Evolutionary conservation across 768 basidiomycete species (phyloP).

Genomic region (Lyophyllum semitale): DNA sequence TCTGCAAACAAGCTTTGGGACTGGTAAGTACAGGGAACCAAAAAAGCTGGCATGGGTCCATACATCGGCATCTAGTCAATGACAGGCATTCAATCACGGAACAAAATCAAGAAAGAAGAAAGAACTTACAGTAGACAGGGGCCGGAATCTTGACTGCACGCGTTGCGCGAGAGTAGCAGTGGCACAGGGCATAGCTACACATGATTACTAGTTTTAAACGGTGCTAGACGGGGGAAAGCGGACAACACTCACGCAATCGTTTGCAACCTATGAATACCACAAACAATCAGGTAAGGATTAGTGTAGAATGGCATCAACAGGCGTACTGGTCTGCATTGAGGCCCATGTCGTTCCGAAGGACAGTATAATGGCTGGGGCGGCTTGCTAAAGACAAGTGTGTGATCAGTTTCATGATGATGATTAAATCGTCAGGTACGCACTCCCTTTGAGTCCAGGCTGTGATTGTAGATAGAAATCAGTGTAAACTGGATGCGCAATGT

Average conservation of each 20-base stretch:
- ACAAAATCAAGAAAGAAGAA: too few species aligned
- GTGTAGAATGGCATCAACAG: constrained; percentile 13
- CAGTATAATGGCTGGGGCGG: constrained; percentile 58
- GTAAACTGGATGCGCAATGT: constrained; percentile 57
- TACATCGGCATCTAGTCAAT: constrained; percentile 54
- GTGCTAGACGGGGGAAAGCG: background rate
- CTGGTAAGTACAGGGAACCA: too few species aligned
- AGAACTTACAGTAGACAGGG: constrained; percentile 68
- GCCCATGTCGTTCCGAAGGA: constrained; percentile 37
- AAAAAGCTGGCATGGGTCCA: constrained; percentile 15
- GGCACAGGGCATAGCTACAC: constrained; percentile 50
- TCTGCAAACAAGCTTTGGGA: too few species aligned
- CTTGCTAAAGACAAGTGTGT: constrained; percentile 42
- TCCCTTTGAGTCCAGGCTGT: constrained; percentile 53
- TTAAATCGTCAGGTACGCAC: constrained; percentile 27
- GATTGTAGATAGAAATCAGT: constrained; percentile 66
- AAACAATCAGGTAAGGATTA: background rate
- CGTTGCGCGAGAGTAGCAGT: constrained; percentile 69
- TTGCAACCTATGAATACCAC: constrained; percentile 36
- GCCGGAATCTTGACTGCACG: constrained; percentile 76
- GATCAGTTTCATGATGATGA: background rate
- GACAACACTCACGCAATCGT: constrained; percentile 51
- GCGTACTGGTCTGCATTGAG: constrained; percentile 29
- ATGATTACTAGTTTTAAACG: background rate
- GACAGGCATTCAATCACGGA: background rate